A percentile compares a stretch with the other conserved stretches of the same genome.
phyloP scores from a whole-genome alignment of 495 filamentous ascomycete species.

The Aspergillus affinis region DNA sequence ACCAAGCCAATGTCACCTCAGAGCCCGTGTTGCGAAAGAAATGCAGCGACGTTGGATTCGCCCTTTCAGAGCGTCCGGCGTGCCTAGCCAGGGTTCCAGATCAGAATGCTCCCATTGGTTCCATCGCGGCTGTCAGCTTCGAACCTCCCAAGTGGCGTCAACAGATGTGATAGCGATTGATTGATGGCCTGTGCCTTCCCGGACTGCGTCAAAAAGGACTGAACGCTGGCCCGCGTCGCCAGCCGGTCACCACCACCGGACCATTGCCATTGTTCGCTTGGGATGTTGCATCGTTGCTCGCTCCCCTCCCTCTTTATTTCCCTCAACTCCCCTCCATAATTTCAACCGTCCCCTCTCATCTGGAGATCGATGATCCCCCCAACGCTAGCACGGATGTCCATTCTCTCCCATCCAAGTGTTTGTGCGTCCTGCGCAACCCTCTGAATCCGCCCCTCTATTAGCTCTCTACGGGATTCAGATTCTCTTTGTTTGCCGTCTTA shows the following conservation, averaged over 20 bases:
- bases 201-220: constrained; percentile 29
- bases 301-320: constrained; percentile 3
- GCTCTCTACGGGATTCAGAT: constrained; percentile 7
- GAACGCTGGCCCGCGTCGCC: constrained; percentile 22
- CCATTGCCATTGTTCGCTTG: constrained; percentile 6
- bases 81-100: constrained; percentile 13
- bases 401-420: not conserved
- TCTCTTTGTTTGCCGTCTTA: constrained; percentile 11
- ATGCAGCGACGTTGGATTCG: constrained; percentile 16
- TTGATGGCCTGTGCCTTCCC: constrained; percentile 36
- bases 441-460: constrained; percentile 13
- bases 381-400: not conserved
- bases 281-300: constrained; percentile 2
- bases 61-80: constrained; percentile 6
- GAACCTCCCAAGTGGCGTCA: constrained; percentile 30
- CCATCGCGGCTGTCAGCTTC: constrained; percentile 15
- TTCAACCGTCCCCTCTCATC: not conserved
- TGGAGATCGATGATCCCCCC: not conserved
- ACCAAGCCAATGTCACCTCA: constrained; percentile 1
- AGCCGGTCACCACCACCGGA: constrained; percentile 14
- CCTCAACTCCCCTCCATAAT: constrained; percentile 4
- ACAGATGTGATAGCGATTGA: constrained; percentile 32
- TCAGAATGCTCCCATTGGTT: constrained; percentile 28
- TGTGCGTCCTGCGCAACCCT: constrained; percentile 1
- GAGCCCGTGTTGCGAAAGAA: constrained; percentile 13